phyloP scores from a whole-genome alignment of 805 yeast genomes.

The Metschnikowia baotianmanensis region DNA sequence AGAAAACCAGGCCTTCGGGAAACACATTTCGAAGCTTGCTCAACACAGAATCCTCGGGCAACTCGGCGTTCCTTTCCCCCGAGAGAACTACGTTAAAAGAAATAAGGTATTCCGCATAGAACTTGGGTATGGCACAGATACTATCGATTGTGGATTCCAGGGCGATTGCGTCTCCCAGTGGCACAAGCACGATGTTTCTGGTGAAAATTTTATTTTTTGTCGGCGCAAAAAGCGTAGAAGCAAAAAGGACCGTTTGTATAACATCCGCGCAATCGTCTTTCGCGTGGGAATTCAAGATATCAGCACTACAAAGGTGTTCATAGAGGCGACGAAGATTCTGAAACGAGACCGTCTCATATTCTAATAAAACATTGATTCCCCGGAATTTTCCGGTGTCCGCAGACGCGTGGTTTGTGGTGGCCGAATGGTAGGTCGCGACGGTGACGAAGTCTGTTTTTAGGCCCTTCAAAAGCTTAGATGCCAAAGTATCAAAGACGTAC shows the following conservation, averaged over 20 bases:
- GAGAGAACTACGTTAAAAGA: constrained; percentile 12
- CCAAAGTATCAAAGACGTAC: constrained; percentile 42
- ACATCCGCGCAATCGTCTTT: constrained; percentile 17
- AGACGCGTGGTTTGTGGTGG: constrained; percentile 16
- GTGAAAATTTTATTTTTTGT: constrained; percentile 30
- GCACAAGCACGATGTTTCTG: constrained; percentile 37
- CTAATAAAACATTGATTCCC: constrained; percentile 17
- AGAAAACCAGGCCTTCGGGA: constrained; percentile 1
- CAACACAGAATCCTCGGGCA: not conserved
- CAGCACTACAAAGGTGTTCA: constrained; percentile 10
- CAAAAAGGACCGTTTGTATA: constrained; percentile 34
- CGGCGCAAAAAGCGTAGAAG: constrained; percentile 32
- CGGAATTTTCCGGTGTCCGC: constrained; percentile 15
- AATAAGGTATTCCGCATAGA: constrained; percentile 10
- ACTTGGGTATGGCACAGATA: constrained; percentile 8
- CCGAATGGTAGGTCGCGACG: constrained; percentile 28
- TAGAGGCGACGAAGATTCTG: constrained; percentile 16
- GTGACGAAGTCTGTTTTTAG: constrained; percentile 42
- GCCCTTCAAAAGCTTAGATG: constrained; percentile 39
- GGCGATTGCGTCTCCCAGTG: constrained; percentile 19
- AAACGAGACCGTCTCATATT: constrained; percentile 23
- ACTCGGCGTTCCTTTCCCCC: not conserved
- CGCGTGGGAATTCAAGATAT: constrained; percentile 2
- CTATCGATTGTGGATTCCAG: constrained; percentile 6
- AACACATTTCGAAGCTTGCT: constrained; percentile 2